Evolutionary conservation across 768 basidiomycete species (phyloP).

Genomic region (Boletus rex-veris): DNA sequence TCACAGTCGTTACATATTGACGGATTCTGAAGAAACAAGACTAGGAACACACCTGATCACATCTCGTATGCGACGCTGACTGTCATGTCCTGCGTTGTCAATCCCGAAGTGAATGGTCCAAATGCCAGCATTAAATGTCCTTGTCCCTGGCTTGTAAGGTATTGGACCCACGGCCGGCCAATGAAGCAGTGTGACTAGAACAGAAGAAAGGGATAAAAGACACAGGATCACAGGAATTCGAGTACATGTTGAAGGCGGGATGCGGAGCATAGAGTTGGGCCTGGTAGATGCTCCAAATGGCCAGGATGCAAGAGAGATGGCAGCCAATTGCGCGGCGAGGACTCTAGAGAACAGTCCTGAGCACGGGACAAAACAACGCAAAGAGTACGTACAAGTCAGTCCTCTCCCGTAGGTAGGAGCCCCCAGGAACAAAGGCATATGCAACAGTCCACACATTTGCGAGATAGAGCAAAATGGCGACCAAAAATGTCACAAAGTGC

Average conservation of each 20-base stretch:
- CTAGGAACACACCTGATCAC: constrained; percentile 57
- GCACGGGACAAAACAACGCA: background rate
- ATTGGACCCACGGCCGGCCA: constrained; percentile 47
- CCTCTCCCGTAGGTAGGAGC: constrained; percentile 68
- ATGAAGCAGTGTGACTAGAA: constrained; percentile 52
- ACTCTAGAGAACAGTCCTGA: constrained; percentile 39
- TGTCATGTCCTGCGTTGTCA: constrained; percentile 34
- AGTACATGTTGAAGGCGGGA: constrained; percentile 20
- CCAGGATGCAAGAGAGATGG: constrained; percentile 47
- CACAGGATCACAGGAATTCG: constrained; percentile 37
- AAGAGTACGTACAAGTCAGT: constrained; percentile 58
- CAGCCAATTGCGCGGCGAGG: constrained; percentile 48
- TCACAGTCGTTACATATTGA: background rate
- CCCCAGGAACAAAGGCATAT: constrained; percentile 88
- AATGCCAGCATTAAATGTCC: constrained; percentile 77
- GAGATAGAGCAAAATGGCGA: constrained; percentile 61
- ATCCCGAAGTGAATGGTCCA: constrained; percentile 93
- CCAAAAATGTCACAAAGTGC: constrained; percentile 53
- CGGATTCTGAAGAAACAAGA: background rate
- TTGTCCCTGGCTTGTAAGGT: constrained; percentile 60
- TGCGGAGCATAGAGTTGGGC: constrained; percentile 2
- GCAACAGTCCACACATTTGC: constrained; percentile 81
- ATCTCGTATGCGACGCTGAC: constrained; percentile 33
- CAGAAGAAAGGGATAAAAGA: constrained; percentile 43
- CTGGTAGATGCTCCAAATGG: constrained; percentile 15